These are phyloP conservation scores for Pythium vanterpoolii DNA, from an alignment of 352 stramenopile species.

Conservation along the genomic window DNA sequence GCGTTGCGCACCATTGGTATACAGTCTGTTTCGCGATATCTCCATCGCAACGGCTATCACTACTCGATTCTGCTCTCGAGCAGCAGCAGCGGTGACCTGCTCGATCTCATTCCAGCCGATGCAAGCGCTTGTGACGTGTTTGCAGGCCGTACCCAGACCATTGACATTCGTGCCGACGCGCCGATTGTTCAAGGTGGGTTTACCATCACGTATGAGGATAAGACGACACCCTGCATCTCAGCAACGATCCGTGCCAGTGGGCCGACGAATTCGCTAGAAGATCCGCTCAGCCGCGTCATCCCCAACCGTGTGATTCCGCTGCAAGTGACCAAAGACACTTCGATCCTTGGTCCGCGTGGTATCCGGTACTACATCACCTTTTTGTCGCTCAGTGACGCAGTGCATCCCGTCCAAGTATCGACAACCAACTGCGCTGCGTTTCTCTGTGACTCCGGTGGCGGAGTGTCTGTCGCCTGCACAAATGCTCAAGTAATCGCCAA, in stretches of 20 bases:
- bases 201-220: constrained; percentile 35
- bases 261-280: constrained; percentile 34
- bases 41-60: constrained; percentile 42
- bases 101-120: constrained; percentile 47
- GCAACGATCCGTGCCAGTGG: constrained; percentile 42
- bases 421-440: constrained; percentile 42
- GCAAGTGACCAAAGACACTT: constrained; percentile 43
- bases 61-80: constrained; percentile 42
- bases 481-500: constrained; percentile 42
- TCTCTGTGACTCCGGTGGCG: constrained; percentile 38
- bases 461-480: constrained; percentile 26
- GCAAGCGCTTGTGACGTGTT: constrained; percentile 32
- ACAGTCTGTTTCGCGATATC: constrained; percentile 21
- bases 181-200: constrained; percentile 49
- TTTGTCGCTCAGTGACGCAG: constrained; percentile 32
- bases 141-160: constrained; percentile 51
- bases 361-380: constrained; percentile 53
- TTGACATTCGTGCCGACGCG: constrained; percentile 44
- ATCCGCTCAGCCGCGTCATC: constrained; percentile 32
- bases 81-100: constrained; percentile 42
- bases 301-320: constrained; percentile 36
- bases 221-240: constrained; percentile 36
- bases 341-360: constrained; percentile 26
- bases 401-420: constrained; percentile 26
- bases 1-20: constrained; percentile 60